Evolutionary conservation across 2,329 filamentous ascomycete species (phyloP), one percentile per base, ranked within the genome.

Genomic region (Botrytis medusae): DNA sequence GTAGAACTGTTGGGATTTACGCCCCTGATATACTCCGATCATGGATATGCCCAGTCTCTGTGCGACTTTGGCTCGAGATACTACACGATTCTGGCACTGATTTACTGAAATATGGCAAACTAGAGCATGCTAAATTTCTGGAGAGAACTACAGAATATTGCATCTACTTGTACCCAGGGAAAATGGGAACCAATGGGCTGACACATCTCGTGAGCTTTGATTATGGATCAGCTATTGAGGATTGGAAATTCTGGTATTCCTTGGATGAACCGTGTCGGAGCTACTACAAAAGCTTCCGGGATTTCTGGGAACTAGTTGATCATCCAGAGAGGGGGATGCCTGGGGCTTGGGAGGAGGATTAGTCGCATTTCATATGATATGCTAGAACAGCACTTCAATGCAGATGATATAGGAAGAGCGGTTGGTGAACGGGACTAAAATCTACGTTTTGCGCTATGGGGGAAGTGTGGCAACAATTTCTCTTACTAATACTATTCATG

Each of bases 371-470:
- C 7, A 29, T 6, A 1, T 18, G n/a, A 29, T 54, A 0, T 29
- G 6, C 1, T 54, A 16, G n/a, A 54, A 8, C 0, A 2, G 2
- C 6, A 29, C 1, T 4, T 18, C n/a, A 57, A 18, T 29, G n/a
- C 16, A 18, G n/a, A 18, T 57, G 51, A 57, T 18, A 18, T 18
- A 18, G 51, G 3, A 4, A 57, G 0, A 0, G 0, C 18, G 14
- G 3, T 29, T 57, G n/a, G n/a, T 32, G 3, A 2, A 57, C 0
- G n/a, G 0, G 7, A n/a, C 14, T 57, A 18, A 18, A 8, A 0
- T 29, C n/a, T 1, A 29, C 14, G 7, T 29, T 9, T 18, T 57
- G 1, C 29, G n/a, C 51, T 57, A 18, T 57, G 6, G n/a, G 2
- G 0, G 14, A 16, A 57, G 2, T 57, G n/a, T 29, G n/a, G n/a